Evolutionary conservation across 2,329 filamentous ascomycete genomes (phyloP).

Genomic region (Remersonia thermophila): DNA sequence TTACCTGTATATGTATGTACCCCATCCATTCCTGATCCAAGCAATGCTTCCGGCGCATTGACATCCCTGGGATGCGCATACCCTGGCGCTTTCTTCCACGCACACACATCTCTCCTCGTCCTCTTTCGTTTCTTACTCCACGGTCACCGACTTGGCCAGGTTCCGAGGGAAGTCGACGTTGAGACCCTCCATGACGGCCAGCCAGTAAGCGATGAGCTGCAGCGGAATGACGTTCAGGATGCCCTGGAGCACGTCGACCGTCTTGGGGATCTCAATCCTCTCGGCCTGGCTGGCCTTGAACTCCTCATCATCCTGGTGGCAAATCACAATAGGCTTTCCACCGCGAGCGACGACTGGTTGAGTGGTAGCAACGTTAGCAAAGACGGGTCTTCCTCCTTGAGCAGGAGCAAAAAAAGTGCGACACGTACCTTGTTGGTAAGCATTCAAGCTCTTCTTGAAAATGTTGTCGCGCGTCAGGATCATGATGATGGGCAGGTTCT

Average conservation of each 20-base stretch:
- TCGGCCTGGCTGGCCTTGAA: conserved; percentile 81
- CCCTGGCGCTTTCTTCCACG: conserved; percentile 2
- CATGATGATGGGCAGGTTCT: conserved; percentile 99
- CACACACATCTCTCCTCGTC: no score
- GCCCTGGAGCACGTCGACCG: conserved; percentile 89
- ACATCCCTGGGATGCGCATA: no score
- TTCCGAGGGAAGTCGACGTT: conserved; percentile 99
- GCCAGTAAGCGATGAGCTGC: conserved; percentile 97
- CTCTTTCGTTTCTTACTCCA: conserved; percentile 54
- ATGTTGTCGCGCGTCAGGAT: conserved; percentile 92
- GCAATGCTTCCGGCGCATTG: background rate
- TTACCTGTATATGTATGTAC: no score
- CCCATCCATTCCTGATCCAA: no score
- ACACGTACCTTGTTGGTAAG: conserved; percentile 84
- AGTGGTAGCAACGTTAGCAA: conserved; percentile 16
- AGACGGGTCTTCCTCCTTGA: background rate
- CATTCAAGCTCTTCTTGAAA: conserved; percentile 98
- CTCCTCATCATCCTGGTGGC: conserved; percentile 80
- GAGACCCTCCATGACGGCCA: conserved; percentile 86
- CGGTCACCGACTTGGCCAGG: conserved; percentile 96
- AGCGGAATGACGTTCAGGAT: conserved; percentile 95
- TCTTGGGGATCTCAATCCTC: conserved; percentile 95
- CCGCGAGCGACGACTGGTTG: conserved; percentile 75
- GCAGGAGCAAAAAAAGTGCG: background rate
- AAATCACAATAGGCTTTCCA: conserved; percentile 96